These are phyloP conservation scores for Acanthamoeba healyi DNA, from an alignment of 208 protist species.

Conservation along the genomic window DNA sequence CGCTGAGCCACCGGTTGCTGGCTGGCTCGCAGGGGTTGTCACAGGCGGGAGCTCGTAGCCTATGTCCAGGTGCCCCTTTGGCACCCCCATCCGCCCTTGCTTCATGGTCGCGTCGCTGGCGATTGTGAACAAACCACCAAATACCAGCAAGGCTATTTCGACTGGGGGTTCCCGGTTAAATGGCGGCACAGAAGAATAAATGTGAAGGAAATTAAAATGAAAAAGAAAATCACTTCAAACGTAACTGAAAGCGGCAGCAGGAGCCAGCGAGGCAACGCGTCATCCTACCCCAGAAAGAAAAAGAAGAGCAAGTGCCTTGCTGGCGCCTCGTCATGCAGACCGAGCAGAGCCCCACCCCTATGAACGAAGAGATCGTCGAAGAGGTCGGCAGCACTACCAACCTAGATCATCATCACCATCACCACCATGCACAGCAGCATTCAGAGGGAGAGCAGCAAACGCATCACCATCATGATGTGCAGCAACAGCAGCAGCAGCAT, in stretches of 20 bases:
- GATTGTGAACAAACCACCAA: too few relatives aligned
- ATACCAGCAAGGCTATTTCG: too few relatives aligned
- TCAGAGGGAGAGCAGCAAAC: neutral
- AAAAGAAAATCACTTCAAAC: too few relatives aligned
- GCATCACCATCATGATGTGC: neutral
- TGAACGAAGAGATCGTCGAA: neutral
- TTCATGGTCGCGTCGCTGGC: too few relatives aligned
- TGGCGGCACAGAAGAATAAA: neutral
- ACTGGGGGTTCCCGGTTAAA: neutral
- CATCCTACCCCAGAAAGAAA: too few relatives aligned
- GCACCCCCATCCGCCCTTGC: neutral
- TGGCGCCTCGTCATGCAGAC: constrained; percentile 65
- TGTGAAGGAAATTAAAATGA: neutral
- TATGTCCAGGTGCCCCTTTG: constrained; percentile 12
- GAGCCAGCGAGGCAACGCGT: neutral
- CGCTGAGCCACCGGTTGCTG: too few relatives aligned
- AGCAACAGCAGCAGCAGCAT: neutral
- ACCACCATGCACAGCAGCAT: neutral
- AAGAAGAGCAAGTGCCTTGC: too few relatives aligned
- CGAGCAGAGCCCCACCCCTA: neutral
- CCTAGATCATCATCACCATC: neutral
- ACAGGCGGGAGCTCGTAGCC: constrained; percentile 16
- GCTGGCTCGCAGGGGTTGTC: neutral
- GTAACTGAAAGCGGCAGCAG: too few relatives aligned
- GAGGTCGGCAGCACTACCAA: neutral